Evolutionary conservation across 306 rosid species (phyloP).

Genomic region (Prunus fruticosa): DNA sequence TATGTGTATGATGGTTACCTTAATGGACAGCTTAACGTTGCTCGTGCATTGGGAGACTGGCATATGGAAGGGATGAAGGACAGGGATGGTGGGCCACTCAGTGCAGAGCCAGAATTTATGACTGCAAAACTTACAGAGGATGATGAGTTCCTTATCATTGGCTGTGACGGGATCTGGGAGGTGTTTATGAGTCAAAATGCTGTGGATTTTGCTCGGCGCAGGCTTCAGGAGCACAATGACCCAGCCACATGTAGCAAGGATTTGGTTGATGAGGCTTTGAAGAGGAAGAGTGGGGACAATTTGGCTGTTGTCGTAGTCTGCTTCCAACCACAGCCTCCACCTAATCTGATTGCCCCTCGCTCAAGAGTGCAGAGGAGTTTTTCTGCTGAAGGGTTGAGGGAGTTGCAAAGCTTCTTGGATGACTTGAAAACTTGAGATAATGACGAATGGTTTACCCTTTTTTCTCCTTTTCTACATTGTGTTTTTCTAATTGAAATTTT

Average conservation of each 20-base stretch:
- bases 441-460: conserved; percentile 6
- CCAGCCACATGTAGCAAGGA: conserved; percentile 72
- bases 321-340: conserved; percentile 72
- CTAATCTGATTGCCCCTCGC: conserved; percentile 70
- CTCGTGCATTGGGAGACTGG: conserved; percentile 95
- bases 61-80: conserved; percentile 90
- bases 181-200: conserved; percentile 91
- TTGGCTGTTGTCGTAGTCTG: conserved; percentile 74
- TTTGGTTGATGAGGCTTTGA: conserved; percentile 80
- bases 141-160: conserved; percentile 84
- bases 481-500: conserved; percentile 34
- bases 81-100: conserved; percentile 75
- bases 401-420: conserved; percentile 77
- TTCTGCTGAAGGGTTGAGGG: conserved; percentile 82
- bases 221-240: conserved; percentile 91
- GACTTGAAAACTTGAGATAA: conserved; percentile 48
- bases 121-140: conserved; percentile 59
- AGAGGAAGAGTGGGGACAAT: conserved; percentile 90
- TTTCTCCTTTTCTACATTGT: conserved; percentile 2
- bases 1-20: conserved; percentile 73
- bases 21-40: conserved; percentile 82
- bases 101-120: conserved; percentile 79
- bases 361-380: conserved; percentile 76
- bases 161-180: conserved; percentile 95
- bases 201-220: conserved; percentile 81